Evolutionary conservation across 176 grass and related monocot genomes (phyloP), one percentile per base, ranked within the genome.

Genomic region (Stipa capillata): DNA sequence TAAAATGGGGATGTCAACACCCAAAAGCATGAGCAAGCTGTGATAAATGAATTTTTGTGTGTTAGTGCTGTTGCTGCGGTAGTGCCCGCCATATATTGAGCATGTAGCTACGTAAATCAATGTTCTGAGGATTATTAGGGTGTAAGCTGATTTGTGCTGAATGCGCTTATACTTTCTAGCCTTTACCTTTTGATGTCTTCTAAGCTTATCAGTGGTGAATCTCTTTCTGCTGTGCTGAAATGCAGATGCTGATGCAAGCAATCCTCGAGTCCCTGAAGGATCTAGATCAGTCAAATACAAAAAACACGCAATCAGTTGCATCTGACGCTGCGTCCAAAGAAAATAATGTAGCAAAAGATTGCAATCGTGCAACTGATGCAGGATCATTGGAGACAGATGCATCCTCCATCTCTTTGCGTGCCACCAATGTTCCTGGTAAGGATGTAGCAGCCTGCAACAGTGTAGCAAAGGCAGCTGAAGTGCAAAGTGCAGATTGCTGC

Each of bases 201-300:
- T 40, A 17, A 25, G n/a, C 35, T 32, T 56, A 42, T 49, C 14
- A 51, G 1, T 2, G 24, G 6, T 45, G 13, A 36, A 88, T 80
- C 6, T 68, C 31, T 9, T 52, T 58, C 47, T 79, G 3, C 2
- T 51, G 20, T 42, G 20, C 42, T 75, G 16, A 79, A 83, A 64
- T 70, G 73, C 90, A 99, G 96, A 99, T 99, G 96, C 74, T 99
- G 44, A 99, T 91, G 92, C 92, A 73, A 79, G 96, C 96, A 62
- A 93, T 99, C 59, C 73, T 99, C 9, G 92, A 92, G 83, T 99
- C 96, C 17, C 76, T 99, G 7, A 99, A 91, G 84, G 96, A 99
- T 65, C 35, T 88, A 27, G 87, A 99, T 17, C 65, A 82, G 55
- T 88, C 86, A 53, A 86, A 83, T 33, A 64, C 84, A 67, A 83